A percentile compares a stretch with the other conserved stretches of the same genome.
These are phyloP conservation scores for Plasmodium fragile DNA, from an alignment of 169 alveolate species.

Conservation along the genomic window DNA sequence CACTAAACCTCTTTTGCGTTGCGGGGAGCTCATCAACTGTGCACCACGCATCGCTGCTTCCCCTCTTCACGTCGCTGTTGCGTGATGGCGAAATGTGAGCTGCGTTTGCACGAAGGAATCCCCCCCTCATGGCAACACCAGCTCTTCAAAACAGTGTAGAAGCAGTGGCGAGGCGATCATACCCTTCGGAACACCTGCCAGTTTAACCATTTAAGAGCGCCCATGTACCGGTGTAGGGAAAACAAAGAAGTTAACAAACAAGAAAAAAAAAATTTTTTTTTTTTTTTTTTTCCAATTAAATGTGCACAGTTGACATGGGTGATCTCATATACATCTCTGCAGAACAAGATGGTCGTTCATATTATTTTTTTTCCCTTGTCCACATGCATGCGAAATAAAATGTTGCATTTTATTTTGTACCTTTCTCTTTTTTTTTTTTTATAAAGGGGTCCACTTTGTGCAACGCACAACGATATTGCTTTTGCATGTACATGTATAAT, in stretches of 20 bases:
- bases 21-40: not conserved
- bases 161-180: not conserved
- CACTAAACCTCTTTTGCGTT: not conserved
- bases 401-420: not conserved
- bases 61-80: not conserved
- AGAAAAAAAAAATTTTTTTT: not conserved
- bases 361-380: too few relatives aligned
- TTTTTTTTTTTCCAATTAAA: not conserved
- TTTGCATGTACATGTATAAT: not conserved
- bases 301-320: not conserved
- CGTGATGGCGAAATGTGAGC: not conserved
- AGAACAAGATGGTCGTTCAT: not conserved
- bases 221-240: not conserved
- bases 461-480: not conserved
- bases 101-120: not conserved
- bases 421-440: not conserved
- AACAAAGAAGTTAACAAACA: not conserved
- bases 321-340: not conserved
- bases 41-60: not conserved
- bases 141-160: not conserved
- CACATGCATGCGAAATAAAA: not conserved
- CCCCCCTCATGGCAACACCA: not conserved
- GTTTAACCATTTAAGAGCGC: not conserved
- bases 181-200: not conserved
- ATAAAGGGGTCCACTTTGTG: not conserved